These are phyloP conservation scores for Ambrosiella cleistominuta DNA, from an alignment of 2,329 filamentous ascomycete species.

Conservation along the genomic window DNA sequence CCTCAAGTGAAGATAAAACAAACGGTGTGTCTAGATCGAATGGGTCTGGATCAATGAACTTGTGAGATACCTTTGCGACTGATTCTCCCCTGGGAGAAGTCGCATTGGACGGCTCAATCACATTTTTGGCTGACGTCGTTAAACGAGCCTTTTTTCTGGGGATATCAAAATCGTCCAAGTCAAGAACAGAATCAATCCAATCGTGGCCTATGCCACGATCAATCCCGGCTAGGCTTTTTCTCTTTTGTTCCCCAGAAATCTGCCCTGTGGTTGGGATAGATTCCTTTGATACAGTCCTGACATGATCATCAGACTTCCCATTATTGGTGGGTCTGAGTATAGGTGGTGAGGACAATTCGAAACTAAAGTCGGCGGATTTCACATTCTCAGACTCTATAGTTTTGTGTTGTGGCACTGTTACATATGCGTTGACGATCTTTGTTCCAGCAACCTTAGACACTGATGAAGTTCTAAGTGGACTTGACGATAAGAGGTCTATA, in stretches of 20 bases:
- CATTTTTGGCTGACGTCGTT: background rate
- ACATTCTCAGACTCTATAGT: background rate
- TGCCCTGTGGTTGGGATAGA: background rate
- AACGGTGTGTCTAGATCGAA: no score
- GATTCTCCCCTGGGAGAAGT: background rate
- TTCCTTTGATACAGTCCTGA: background rate
- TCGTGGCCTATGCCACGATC: background rate
- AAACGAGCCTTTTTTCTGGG: background rate
- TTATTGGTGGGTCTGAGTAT: no score
- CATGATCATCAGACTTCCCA: no score
- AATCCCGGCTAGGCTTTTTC: background rate
- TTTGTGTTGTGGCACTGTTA: background rate
- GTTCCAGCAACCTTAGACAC: background rate
- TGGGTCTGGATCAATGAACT: no score
- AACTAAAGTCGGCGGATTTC: no score
- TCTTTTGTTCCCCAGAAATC: background rate
- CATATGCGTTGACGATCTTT: background rate
- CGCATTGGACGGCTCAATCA: background rate
- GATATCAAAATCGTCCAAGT: background rate
- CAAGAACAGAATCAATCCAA: background rate
- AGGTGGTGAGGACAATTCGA: no score
- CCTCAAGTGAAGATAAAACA: no score
- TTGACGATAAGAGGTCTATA: background rate
- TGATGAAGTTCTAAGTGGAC: background rate
- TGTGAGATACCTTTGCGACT: no score